Evolutionary conservation across 148 eudicot species (phyloP).

Genomic region (Rhododendron ferrugineum): DNA sequence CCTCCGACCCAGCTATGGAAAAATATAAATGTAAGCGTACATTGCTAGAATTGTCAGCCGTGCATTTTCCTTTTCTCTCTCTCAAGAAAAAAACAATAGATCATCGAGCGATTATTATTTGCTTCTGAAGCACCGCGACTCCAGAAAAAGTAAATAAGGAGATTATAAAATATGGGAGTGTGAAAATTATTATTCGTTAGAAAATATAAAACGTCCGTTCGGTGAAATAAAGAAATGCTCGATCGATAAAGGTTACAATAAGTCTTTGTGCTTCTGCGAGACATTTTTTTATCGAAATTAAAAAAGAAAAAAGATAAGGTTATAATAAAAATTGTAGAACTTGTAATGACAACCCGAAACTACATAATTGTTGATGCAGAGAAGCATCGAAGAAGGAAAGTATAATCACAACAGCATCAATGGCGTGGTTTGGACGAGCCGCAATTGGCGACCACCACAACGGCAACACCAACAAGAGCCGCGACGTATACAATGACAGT

Average conservation of each 20-base stretch:
- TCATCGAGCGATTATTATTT: no score
- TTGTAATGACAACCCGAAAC: not conserved
- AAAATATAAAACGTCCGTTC: not conserved
- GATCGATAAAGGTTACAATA: not conserved
- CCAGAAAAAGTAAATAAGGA: no score
- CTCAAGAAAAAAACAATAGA: no score
- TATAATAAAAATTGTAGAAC: not conserved
- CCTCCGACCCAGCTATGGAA: no score
- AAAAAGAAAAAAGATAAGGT: not conserved
- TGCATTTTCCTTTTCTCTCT: no score
- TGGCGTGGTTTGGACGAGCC: no score
- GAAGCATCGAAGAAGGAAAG: no score
- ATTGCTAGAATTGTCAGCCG: no score
- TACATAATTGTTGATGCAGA: not conserved
- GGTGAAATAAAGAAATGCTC: not conserved
- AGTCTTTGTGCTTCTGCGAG: not conserved
- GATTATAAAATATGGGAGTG: not conserved
- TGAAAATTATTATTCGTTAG: not conserved
- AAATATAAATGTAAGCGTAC: no score
- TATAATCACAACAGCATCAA: no score
- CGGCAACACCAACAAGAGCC: not conserved
- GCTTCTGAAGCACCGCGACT: no score
- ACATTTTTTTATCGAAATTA: not conserved
- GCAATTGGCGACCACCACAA: not conserved
- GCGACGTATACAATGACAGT: not conserved